These are phyloP conservation scores for Podospora sp. DNA, from an alignment of 495 filamentous ascomycete genomes.

Conservation along the genomic window DNA sequence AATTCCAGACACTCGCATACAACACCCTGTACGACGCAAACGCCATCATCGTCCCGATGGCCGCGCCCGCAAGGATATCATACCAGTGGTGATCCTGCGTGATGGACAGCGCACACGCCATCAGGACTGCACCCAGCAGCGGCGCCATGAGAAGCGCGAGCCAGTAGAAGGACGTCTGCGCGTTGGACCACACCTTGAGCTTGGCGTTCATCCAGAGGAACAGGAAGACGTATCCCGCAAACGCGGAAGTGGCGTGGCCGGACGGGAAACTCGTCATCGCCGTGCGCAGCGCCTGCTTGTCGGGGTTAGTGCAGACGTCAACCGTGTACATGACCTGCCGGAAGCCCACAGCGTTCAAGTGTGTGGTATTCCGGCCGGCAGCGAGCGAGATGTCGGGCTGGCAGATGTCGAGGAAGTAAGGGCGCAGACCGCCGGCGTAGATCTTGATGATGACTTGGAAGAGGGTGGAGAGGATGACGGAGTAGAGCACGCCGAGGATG, in stretches of 20 bases:
- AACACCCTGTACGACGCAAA: slow-evolving; percentile 59
- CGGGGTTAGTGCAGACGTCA: slow-evolving; percentile 48
- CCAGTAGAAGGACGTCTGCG: slow-evolving; percentile 67
- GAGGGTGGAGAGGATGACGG: slow-evolving; percentile 58
- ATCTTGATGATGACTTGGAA: slow-evolving; percentile 61
- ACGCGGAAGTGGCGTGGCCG: slow-evolving; percentile 61
- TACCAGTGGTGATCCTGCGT: slow-evolving; percentile 65
- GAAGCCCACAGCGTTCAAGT: slow-evolving; percentile 48
- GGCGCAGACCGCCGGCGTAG: slow-evolving; percentile 57
- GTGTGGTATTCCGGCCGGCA: slow-evolving; percentile 27
- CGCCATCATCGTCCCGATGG: slow-evolving; percentile 60
- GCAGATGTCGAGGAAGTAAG: slow-evolving; percentile 61
- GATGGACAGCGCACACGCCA: slow-evolving; percentile 60
- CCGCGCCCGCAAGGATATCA: slow-evolving; percentile 58
- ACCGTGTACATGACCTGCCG: slow-evolving; percentile 51
- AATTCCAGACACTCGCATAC: slow-evolving; percentile 64
- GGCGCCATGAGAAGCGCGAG: slow-evolving; percentile 58
- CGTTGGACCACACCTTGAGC: slow-evolving; percentile 61
- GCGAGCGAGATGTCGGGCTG: slow-evolving; percentile 50
- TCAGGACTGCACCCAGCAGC: slow-evolving; percentile 59
- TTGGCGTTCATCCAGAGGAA: slow-evolving; percentile 67
- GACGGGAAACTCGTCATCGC: slow-evolving; percentile 62
- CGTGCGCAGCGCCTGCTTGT: slow-evolving; percentile 45
- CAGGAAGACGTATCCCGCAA: slow-evolving; percentile 58
- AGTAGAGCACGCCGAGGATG: slow-evolving; percentile 61